These are phyloP conservation scores for Massariosphaeria phaeospora DNA, from an alignment of 495 filamentous ascomycete species.

Conservation along the genomic window DNA sequence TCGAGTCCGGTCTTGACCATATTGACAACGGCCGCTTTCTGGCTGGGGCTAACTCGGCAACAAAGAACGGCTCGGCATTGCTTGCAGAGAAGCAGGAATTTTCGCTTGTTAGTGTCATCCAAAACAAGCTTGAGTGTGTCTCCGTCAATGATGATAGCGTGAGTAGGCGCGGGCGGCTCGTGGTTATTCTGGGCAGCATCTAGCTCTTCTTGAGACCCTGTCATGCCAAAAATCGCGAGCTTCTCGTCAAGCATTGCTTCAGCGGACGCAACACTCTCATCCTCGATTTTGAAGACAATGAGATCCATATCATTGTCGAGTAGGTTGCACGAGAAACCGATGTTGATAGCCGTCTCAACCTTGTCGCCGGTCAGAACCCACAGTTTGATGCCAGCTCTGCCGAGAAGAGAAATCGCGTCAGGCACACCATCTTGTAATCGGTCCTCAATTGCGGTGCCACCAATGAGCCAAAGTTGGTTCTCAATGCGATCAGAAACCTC, in stretches of 20 bases:
- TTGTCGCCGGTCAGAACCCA: slow-evolving; percentile 99
- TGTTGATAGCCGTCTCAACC: slow-evolving; percentile 99
- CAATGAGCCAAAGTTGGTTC: slow-evolving; percentile 79
- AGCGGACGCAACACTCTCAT: slow-evolving; percentile 61
- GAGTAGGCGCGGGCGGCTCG: slow-evolving; percentile 75
- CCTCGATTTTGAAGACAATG: slow-evolving; percentile 80
- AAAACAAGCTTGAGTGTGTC: slow-evolving; percentile 90
- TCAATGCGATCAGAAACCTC: slow-evolving; percentile 86
- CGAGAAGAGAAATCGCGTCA: slow-evolving; percentile 89
- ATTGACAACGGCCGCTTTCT: slow-evolving; percentile 94
- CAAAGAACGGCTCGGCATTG: slow-evolving; percentile 96
- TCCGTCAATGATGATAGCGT: slow-evolving; percentile 96
- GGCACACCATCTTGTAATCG: slow-evolving; percentile 95
- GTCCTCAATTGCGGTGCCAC: slow-evolving; percentile 97
- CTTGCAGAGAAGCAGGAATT: slow-evolving; percentile 93
- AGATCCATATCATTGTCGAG: slow-evolving; percentile 97
- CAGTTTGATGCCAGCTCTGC: slow-evolving; percentile 95
- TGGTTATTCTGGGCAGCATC: slow-evolving; percentile 73
- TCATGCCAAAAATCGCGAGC: slow-evolving; percentile 68
- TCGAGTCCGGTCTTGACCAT: slow-evolving; percentile 93
- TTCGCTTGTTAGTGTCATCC: slow-evolving; percentile 73
- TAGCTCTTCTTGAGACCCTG: slow-evolving; percentile 83
- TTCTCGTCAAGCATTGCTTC: slow-evolving; percentile 67
- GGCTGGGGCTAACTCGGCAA: slow-evolving; percentile 93
- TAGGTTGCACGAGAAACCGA: slow-evolving; percentile 98